Conservation (phyloP, 768 basidiomycete species). For the Piloderma croceum region DNA sequence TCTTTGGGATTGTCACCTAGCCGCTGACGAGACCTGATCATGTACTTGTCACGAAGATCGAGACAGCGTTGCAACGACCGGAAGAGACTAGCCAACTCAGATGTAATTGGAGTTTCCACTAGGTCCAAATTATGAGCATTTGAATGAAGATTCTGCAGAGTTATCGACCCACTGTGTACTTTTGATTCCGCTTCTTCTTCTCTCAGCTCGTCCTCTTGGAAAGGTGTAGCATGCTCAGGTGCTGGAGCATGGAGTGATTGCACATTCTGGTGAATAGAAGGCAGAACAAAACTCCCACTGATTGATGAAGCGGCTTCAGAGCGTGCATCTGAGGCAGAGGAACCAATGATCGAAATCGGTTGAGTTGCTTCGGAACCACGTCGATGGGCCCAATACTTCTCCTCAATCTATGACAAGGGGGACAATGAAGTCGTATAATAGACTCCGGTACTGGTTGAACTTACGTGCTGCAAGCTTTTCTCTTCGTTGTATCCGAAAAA, state of each 20-base stretch:
- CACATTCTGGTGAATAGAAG: not conserved
- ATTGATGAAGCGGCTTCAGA: no score
- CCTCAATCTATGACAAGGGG: constrained; percentile 52
- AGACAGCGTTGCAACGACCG: constrained; percentile 79
- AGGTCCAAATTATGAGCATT: constrained; percentile 15
- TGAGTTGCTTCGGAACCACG: constrained; percentile 46
- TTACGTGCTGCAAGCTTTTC: constrained; percentile 67
- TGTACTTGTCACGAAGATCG: constrained; percentile 93
- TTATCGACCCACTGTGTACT: constrained; percentile 24
- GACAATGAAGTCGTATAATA: constrained; percentile 4
- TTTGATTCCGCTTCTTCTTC: constrained; percentile 24
- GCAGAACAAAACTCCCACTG: no score
- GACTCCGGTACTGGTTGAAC: constrained; percentile 18
- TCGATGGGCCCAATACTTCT: constrained; percentile 64
- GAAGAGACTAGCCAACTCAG: constrained; percentile 53
- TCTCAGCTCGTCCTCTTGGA: constrained; percentile 30
- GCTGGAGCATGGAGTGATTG: not conserved
- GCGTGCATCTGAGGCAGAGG: no score
- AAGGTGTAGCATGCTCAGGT: not conserved
- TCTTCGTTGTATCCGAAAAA: constrained; percentile 81
- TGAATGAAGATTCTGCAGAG: constrained; percentile 5
- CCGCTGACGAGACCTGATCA: constrained; percentile 77
- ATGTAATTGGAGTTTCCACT: constrained; percentile 30
- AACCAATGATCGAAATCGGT: constrained; percentile 16
- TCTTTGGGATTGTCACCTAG: constrained; percentile 94